Evolutionary conservation across 106 monocot genomes (phyloP).

Genomic region (Apostasia shenzhenica): DNA sequence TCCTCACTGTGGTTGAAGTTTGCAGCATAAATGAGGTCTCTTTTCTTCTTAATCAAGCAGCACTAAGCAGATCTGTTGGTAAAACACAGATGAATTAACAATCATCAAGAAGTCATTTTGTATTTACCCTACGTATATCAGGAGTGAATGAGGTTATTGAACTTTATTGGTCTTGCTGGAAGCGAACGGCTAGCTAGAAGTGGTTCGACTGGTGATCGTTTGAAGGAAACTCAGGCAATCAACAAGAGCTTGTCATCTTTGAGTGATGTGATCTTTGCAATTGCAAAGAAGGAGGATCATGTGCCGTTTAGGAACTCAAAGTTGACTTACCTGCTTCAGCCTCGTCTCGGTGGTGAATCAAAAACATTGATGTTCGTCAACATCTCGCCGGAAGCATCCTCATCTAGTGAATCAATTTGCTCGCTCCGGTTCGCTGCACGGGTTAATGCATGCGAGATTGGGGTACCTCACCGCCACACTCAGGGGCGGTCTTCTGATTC

Average conservation of each 20-base stretch:
- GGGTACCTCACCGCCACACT: slow-evolving; percentile 29
- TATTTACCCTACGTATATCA: slow-evolving; percentile 63
- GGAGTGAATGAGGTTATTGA: slow-evolving; percentile 76
- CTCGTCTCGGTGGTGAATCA: slow-evolving; percentile 44
- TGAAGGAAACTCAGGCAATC: slow-evolving; percentile 78
- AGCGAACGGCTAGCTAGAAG: slow-evolving; percentile 74
- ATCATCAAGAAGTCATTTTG: slow-evolving; percentile 81
- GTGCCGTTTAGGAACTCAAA: slow-evolving; percentile 40
- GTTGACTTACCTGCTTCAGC: slow-evolving; percentile 7
- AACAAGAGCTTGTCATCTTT: slow-evolving; percentile 31
- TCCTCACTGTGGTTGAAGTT: no score
- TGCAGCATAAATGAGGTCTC: no score
- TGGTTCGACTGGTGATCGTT: slow-evolving; percentile 70
- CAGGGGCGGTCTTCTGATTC: slow-evolving; percentile 16
- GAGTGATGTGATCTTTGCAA: background rate
- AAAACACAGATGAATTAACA: slow-evolving; percentile 78
- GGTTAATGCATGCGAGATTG: slow-evolving; percentile 6
- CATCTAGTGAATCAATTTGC: slow-evolving; percentile 34
- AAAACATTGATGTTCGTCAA: slow-evolving; percentile 67
- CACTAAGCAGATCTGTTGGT: slow-evolving; percentile 48
- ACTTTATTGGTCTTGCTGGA: slow-evolving; percentile 75
- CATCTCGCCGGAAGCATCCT: slow-evolving; percentile 36
- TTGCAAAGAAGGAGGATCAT: slow-evolving; percentile 73
- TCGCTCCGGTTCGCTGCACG: slow-evolving; percentile 1
- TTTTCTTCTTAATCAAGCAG: no score